These are phyloP conservation scores for Neoascochyta sp. DNA, from an alignment of 2,329 filamentous ascomycete species.

Conservation along the genomic window DNA sequence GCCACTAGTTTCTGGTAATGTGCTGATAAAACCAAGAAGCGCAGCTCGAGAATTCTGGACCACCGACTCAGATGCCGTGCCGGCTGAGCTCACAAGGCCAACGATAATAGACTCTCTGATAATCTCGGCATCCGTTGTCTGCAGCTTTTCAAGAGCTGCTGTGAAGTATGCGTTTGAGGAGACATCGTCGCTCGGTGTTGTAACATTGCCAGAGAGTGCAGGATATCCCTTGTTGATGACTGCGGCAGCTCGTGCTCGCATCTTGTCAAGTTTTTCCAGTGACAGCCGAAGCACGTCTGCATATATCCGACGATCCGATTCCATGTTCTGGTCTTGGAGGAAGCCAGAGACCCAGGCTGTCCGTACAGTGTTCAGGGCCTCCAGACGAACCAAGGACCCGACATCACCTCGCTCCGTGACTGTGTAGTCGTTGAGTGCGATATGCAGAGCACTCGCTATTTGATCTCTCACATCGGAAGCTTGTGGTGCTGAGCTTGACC, in stretches of 20 bases:
- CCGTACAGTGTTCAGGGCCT: slow-evolving; percentile 68
- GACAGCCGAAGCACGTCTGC: slow-evolving; percentile 62
- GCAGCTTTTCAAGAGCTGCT: slow-evolving; percentile 44
- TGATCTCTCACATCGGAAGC: slow-evolving; percentile 16
- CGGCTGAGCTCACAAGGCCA: slow-evolving; percentile 69
- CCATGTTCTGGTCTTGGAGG: slow-evolving; percentile 11
- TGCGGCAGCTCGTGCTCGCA: slow-evolving; percentile 51
- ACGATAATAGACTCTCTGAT: slow-evolving; percentile 52
- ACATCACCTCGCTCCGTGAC: slow-evolving; percentile 86
- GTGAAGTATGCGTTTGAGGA: slow-evolving; percentile 61
- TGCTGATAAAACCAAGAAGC: slow-evolving; percentile 48
- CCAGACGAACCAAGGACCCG: slow-evolving; percentile 77
- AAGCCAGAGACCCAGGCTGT: slow-evolving; percentile 28
- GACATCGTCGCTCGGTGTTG: slow-evolving; percentile 34
- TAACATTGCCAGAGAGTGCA: slow-evolving; percentile 9
- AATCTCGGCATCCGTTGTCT: slow-evolving; percentile 5
- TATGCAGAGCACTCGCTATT: slow-evolving; percentile 30
- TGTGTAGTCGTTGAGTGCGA: slow-evolving; percentile 79
- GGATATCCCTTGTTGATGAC: slow-evolving; percentile 6
- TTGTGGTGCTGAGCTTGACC: slow-evolving; percentile 1
- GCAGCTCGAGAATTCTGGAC: slow-evolving; percentile 66
- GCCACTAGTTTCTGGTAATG: slow-evolving; percentile 13
- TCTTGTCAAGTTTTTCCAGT: slow-evolving; percentile 85
- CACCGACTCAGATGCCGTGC: slow-evolving; percentile 72
- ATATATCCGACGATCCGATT: slow-evolving; percentile 19